These are phyloP conservation scores for Tylopilus vinaceipallidus DNA, from an alignment of 768 basidiomycete genomes.

Conservation along the genomic window DNA sequence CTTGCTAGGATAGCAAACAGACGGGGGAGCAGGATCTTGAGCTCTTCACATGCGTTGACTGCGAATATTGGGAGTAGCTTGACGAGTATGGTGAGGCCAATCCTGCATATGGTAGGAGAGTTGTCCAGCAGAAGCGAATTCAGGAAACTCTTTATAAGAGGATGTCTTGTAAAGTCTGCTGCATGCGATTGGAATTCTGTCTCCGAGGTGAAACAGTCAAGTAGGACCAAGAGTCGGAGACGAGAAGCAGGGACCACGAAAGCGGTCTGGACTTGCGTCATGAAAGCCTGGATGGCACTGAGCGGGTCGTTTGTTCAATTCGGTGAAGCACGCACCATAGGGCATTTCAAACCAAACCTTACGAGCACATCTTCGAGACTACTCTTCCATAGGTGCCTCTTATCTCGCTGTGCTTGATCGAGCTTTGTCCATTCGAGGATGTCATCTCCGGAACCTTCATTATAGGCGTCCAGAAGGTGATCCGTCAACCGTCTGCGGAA, in stretches of 20 bases:
- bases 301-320: conserved; percentile 7
- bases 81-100: conserved; percentile 60
- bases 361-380: conserved; percentile 78
- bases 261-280: conserved; percentile 62
- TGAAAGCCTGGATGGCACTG: conserved; percentile 52
- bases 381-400: conserved; percentile 65
- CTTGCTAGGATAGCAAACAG: conserved; percentile 68
- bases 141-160: conserved; percentile 63
- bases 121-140: conserved; percentile 70
- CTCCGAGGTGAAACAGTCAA: conserved; percentile 60
- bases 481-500: conserved; percentile 72
- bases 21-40: conserved; percentile 61
- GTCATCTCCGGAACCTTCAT: conserved; percentile 72
- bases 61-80: conserved; percentile 78
- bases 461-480: conserved; percentile 71
- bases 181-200: conserved; percentile 50
- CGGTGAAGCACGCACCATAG: conserved; percentile 51
- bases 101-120: conserved; percentile 67
- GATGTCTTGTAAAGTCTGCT: conserved; percentile 53
- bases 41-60: conserved; percentile 51
- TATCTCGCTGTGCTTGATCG: conserved; percentile 58
- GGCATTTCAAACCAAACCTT: conserved; percentile 57
- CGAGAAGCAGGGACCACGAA: conserved; percentile 61
- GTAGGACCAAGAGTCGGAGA: conserved; percentile 65
- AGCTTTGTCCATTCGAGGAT: conserved; percentile 72